Evolutionary conservation across 345 rosid species (phyloP), one percentile per base, ranked within the genome.

Genomic region (Geranium rotundifolium): DNA sequence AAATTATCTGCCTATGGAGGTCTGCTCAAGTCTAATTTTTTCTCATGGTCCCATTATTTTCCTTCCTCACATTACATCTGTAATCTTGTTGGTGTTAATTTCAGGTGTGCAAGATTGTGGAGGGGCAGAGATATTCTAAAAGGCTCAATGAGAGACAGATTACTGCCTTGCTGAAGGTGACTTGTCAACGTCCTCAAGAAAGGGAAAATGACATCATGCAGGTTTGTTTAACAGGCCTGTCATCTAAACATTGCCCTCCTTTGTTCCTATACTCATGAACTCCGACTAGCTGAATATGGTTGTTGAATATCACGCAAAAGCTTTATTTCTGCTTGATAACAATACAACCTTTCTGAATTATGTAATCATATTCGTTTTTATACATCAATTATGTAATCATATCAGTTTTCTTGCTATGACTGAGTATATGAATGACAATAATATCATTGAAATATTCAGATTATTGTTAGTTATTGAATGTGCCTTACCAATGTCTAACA

Each of bases 1-100:
- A 41, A 91, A 89, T 75, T 91, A 91, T 78, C 69, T 91, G 68
- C 98, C 98, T 0, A 89, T 89, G 97, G 97, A 91, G 91, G 97
- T 86, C 69, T 7, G 64, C 60, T 30, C 31, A 50, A 16, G 52
- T n/a, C 9, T 62, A 15, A 14, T 19, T 18, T 23, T 19, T 23
- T 27, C 30, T 19, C 54, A 54, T 56, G 39, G 30, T 20, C 19
- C 29, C 16, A 2, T 12, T 34, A 18, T 39, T 19, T 34, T 9
- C 14, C 23, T 57, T 65, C 27, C 1, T 23, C 17, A 34, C 20
- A 18, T 18, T 23, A 29, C 41, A 49, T 19, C 37, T 30, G 12
- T 65, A 27, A 31, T 57, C 57, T n/a, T 57, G 30, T 17, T 56
- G 29, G 49, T 39, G 27, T 62, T 66, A 17, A 59, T 60, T 52